phyloP scores from a whole-genome alignment of 768 basidiomycete species.

The Xerocomellus intermedius region DNA sequence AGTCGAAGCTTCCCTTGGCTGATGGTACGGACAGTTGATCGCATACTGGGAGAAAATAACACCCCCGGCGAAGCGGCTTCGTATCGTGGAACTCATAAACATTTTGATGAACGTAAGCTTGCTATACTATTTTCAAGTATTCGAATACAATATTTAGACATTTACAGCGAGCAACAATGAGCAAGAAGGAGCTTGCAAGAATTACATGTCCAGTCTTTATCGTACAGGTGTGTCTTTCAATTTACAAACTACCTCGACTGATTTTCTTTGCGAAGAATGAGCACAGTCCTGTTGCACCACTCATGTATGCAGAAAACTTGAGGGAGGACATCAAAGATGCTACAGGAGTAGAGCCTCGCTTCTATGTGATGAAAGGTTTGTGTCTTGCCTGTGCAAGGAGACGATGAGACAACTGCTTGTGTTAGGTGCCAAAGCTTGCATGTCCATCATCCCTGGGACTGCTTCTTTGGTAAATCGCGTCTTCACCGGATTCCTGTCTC shows the following conservation, averaged over 20 bases:
- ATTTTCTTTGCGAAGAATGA: conserved; percentile 50
- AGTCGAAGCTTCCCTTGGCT: conserved; percentile 1
- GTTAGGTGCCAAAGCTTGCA: conserved; percentile 52
- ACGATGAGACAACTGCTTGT: not conserved
- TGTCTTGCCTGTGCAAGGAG: not conserved
- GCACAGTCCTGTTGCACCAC: conserved; percentile 49
- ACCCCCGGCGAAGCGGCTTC: conserved; percentile 53
- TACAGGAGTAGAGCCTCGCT: conserved; percentile 42
- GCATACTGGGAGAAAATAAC: conserved; percentile 58
- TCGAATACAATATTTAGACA: not conserved
- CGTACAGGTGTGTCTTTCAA: conserved; percentile 50
- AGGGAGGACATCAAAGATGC: conserved; percentile 48
- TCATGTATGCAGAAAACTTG: conserved; percentile 56
- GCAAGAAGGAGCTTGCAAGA: conserved; percentile 43
- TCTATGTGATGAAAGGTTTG: conserved; percentile 64
- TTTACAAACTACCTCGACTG: not conserved
- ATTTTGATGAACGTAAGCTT: conserved; percentile 58
- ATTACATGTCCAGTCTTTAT: conserved; percentile 67
- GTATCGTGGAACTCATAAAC: conserved; percentile 52
- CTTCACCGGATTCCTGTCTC: conserved; percentile 58
- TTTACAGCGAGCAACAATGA: conserved; percentile 55
- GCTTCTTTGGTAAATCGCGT: conserved; percentile 65
- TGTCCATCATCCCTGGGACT: conserved; percentile 54
- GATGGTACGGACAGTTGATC: conserved; percentile 48
- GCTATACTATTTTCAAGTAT: not conserved